Conservation (phyloP, 2,329 filamentous ascomycete species). For the Apiospora malaysiana region DNA sequence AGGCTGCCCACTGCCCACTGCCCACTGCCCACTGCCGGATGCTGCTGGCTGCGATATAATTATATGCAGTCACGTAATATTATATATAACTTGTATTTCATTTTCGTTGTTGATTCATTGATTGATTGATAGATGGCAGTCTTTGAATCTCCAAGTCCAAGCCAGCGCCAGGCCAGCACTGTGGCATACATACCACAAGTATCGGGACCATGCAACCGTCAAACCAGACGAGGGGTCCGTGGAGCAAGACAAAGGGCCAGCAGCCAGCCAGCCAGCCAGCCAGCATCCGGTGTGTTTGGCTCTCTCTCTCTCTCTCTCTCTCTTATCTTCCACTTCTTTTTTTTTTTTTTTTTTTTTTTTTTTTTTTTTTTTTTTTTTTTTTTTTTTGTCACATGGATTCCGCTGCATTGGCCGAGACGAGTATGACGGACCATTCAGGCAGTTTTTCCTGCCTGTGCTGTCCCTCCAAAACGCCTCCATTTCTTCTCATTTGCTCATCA, state of each 20-base stretch:
- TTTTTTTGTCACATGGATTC: conserved; percentile 12
- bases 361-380: neutral
- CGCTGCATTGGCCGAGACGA: conserved; percentile 15
- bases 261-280: neutral
- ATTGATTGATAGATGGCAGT: neutral
- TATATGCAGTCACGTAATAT: neutral
- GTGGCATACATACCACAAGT: neutral
- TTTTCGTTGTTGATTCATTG: neutral
- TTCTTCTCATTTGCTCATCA: conserved; percentile 20
- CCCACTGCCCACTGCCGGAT: neutral
- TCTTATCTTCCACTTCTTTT: conserved; percentile 15
- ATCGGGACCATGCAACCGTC: neutral
- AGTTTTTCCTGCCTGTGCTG: neutral
- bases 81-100: neutral
- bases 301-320: too few relatives aligned
- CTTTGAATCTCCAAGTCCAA: neutral
- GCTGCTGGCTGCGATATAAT: neutral
- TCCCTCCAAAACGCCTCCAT: neutral
- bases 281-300: neutral
- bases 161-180: neutral
- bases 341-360: neutral
- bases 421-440: conserved; percentile 15
- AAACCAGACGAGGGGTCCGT: conserved; percentile 17
- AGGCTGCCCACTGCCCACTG: neutral
- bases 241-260: conserved; percentile 9